These are phyloP conservation scores for Psophocarpus tetragonolobus DNA, from an alignment of 306 rosid species.

Conservation along the genomic window DNA sequence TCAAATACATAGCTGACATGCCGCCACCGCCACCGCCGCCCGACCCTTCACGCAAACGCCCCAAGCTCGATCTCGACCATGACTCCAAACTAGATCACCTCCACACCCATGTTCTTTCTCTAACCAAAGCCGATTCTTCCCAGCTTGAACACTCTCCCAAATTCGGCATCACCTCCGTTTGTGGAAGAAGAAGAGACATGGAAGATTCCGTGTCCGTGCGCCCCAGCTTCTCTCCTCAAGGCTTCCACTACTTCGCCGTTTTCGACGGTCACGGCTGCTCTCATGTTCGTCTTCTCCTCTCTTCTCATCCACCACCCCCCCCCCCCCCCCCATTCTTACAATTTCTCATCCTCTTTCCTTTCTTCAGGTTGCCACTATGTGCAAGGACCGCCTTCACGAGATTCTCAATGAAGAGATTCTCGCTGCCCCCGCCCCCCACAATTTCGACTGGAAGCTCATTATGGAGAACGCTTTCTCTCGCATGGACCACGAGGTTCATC, in stretches of 20 bases:
- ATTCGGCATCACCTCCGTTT: constrained; percentile 75
- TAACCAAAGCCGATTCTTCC: background rate
- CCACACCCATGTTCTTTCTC: background rate
- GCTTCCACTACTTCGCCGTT: constrained; percentile 70
- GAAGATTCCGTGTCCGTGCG: constrained; percentile 76
- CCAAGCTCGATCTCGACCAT: constrained; percentile 44
- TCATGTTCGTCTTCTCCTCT: constrained; percentile 37
- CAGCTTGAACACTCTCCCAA: constrained; percentile 30
- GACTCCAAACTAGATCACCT: no score
- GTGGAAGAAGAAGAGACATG: constrained; percentile 93
- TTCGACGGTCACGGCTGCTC: constrained; percentile 99
- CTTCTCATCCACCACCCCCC: no score
- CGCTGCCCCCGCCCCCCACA: background rate
- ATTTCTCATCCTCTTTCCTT: background rate
- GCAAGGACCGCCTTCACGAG: constrained; percentile 42
- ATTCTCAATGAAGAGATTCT: constrained; percentile 37
- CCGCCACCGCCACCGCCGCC: background rate
- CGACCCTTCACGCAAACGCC: constrained; percentile 51
- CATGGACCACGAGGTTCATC: constrained; percentile 49
- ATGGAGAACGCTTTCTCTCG: constrained; percentile 43
- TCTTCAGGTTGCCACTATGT: constrained; percentile 42
- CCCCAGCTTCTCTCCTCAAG: constrained; percentile 33
- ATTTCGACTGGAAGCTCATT: constrained; percentile 3
- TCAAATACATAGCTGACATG: constrained; percentile 49
- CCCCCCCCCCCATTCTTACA: no score